Base-by-base conservation (phyloP, 2,329 filamentous ascomycete species). In the Trichoderma gracile region DNA sequence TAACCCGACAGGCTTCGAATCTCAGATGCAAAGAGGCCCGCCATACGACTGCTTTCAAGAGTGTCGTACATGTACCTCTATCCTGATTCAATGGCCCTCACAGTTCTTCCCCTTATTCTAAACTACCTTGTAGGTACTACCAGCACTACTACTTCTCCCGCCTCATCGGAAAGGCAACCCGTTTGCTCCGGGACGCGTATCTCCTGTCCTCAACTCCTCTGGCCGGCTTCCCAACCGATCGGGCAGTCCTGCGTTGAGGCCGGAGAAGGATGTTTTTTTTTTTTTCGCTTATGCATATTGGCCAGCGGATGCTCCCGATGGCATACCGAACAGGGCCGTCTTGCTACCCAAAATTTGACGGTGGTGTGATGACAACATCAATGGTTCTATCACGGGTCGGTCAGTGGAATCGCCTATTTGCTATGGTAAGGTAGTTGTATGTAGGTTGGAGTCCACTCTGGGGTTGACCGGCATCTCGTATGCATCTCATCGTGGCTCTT, bases 241-340 rank as follows among this genome's bases (percentile, higher is more conserved):
- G 19, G 46, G 57, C 46, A 50, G 46, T 50, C 45, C 10, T 60
- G 57, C 38, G 45, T 21, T 61, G 23, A 33, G 38, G 46, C 58
- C 38, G 47, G 47, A 61, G 58, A 52, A 52, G 57, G 30, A n/a
- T n/a, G n/a, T n/a, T n/a, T n/a, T 33, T 46, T 38, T 61, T 25
- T 25, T 30, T 30, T 38, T 61, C 40, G 58, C 40, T 61, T 53
- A 61, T 53, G 46, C 40, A 61, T 45, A 19, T 52, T 46, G 38
- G 21, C 47, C 19, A 53, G 7, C 40, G 19, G 58, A 2, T 54
- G 49, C 47, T 61, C 15, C 25, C 47, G 38, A 45, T 53, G 30
- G 38, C 19, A 61, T 61, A 21, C 21, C 42, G 23, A 42, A 23
- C 23, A 15, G 9, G 5, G 15, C 15, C 14, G 47, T 33, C n/a